Percentiles rank a stretch among this genome's conserved stretches.
These are phyloP conservation scores for Paraconiothyrium brasiliense DNA, from an alignment of 2,329 filamentous ascomycete genomes.

Conservation along the genomic window DNA sequence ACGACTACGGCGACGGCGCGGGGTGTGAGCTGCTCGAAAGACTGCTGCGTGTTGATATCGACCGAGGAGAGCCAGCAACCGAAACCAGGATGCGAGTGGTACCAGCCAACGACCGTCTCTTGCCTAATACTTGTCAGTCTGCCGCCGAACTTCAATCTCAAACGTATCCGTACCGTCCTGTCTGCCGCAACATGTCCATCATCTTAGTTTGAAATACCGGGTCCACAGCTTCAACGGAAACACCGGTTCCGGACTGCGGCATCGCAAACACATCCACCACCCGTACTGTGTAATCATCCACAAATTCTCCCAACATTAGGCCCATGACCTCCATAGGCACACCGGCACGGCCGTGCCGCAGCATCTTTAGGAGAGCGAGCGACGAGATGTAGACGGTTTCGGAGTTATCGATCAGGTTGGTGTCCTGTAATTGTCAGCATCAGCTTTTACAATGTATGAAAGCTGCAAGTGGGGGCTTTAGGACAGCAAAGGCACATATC, in stretches of 20 bases:
- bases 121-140: slow-evolving; percentile 66
- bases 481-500: not conserved
- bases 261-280: slow-evolving; percentile 99
- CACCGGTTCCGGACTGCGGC: slow-evolving; percentile 97
- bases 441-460: slow-evolving; percentile 11
- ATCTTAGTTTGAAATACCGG: slow-evolving; percentile 99
- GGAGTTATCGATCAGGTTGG: slow-evolving; percentile 96
- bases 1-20: slow-evolving; percentile 97
- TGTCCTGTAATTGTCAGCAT: slow-evolving; percentile 69
- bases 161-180: slow-evolving; percentile 73
- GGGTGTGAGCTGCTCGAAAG: slow-evolving; percentile 98
- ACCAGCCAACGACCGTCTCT: slow-evolving; percentile 98
- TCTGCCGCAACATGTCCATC: slow-evolving; percentile 99
- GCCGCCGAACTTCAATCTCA: slow-evolving; percentile 11
- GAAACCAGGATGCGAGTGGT: slow-evolving; percentile 98
- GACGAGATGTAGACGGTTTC: slow-evolving; percentile 99
- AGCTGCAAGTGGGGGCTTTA: not conserved
- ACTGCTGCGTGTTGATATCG: slow-evolving; percentile 99
- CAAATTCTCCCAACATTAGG: slow-evolving; percentile 97
- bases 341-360: slow-evolving; percentile 94
- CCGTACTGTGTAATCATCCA: slow-evolving; percentile 97
- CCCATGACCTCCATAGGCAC: slow-evolving; percentile 99
- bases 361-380: slow-evolving; percentile 96
- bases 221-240: slow-evolving; percentile 97
- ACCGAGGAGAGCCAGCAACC: slow-evolving; percentile 99